Evolutionary conservation across 2,329 filamentous ascomycete species (phyloP), one percentile per base, ranked within the genome.

Genomic region (Trichoderma sp.): DNA sequence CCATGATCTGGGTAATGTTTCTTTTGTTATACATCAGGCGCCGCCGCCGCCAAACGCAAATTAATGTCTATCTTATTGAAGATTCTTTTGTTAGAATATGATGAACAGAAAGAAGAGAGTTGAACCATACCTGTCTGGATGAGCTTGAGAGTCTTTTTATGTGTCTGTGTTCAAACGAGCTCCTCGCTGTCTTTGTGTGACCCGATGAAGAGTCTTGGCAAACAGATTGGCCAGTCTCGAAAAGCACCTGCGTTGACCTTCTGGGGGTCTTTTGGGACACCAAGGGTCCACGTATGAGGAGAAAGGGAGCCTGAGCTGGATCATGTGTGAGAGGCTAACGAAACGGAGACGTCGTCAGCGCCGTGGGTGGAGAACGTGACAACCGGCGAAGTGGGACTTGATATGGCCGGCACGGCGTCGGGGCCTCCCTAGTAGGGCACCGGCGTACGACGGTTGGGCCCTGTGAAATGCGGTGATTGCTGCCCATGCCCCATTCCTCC

Each of bases 1-100:
- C 68, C 59, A 66, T 55, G 55, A 72, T 55, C 50, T 65, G 61
- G 68, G 62, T 72, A 61, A 65, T 72, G 65, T 66, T 72, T 66
- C 55, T 43, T 55, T 71, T 57, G 68, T 70, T 67, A 47, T 30
- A 62, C 23, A 58, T 36, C 30, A 50, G 66, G 61, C 39, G 70
- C 30, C 47, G 36, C 36, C 34, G 26, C 43, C 64, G 70, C 70
- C 70, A 57, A 57, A 36, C n/a, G n/a, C 30, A 71, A 63, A 11
- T 32, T 57, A 65, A 65, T 71, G 59, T 70, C 61, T 58, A 55
- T n/a, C 30, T 55, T 55, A 32, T 64, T 63, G 20, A 57, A 53
- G 1, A 55, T 28, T 59, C 47, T 30, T 20, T 47, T 43, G 30
- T 63, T 26, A 63, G 58, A 17, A 69, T 36, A 20, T 70, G 58